Conservation (phyloP, 257 asterid genomes). For the Vinca minor region DNA sequence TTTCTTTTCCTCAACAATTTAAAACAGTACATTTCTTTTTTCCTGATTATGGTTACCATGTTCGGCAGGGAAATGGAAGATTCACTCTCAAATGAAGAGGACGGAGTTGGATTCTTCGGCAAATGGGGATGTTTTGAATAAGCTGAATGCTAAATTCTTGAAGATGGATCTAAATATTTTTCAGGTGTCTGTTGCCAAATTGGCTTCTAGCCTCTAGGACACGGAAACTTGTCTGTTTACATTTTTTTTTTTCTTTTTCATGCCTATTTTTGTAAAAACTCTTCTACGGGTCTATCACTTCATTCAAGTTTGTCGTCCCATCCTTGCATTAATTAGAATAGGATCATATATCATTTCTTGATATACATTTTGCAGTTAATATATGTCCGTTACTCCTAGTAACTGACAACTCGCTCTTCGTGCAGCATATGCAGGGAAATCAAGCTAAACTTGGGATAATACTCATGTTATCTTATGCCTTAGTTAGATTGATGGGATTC, state of each 20-base stretch:
- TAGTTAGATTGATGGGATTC: constrained; percentile 36
- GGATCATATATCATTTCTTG: no score
- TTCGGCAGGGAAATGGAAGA: constrained; percentile 43
- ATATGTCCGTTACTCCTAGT: background rate
- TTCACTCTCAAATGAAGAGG: constrained; percentile 28
- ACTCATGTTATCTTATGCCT: constrained; percentile 39
- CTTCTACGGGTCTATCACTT: no score
- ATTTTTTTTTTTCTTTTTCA: no score
- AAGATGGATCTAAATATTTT: constrained; percentile 24
- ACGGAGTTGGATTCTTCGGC: constrained; percentile 26
- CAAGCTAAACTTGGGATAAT: constrained; percentile 44
- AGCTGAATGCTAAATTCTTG: constrained; percentile 22
- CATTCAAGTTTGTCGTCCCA: no score
- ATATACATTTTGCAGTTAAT: background rate
- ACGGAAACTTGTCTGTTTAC: background rate
- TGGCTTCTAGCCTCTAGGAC: background rate
- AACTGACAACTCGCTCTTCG: constrained; percentile 2
- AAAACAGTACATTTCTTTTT: background rate
- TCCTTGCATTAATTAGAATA: no score
- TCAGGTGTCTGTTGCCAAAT: constrained; percentile 36
- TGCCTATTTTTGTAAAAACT: no score
- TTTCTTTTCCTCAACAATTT: no score
- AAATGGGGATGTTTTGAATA: constrained; percentile 22
- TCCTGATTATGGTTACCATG: constrained; percentile 3
- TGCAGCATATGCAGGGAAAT: constrained; percentile 42